phyloP scores from a whole-genome alignment of 148 eudicot genomes.

The Persicaria maculosa region DNA sequence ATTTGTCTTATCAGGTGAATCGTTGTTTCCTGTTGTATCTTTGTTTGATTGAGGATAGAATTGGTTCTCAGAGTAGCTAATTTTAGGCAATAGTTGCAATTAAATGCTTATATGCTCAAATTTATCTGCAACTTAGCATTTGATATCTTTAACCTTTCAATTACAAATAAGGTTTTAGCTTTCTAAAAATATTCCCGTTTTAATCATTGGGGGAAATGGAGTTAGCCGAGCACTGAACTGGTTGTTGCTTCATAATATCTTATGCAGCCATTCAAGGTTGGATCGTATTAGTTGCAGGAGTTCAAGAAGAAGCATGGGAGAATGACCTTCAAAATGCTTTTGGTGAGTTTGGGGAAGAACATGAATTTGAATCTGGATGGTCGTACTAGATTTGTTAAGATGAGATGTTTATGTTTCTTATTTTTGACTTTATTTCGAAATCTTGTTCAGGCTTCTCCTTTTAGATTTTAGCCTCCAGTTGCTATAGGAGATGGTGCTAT shows the following conservation, averaged over 20 bases:
- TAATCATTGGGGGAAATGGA: background rate
- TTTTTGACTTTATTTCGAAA: too few species aligned
- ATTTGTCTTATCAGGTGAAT: too few species aligned
- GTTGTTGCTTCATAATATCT: background rate
- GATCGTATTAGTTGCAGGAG: conserved; percentile 78
- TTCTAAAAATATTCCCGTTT: background rate
- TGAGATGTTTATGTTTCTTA: too few species aligned
- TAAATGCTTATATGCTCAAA: background rate
- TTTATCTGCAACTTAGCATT: background rate
- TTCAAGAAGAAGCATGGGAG: conserved; percentile 90
- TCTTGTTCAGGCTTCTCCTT: too few species aligned
- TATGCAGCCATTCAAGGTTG: conserved; percentile 92
- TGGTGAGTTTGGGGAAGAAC: conserved; percentile 81
- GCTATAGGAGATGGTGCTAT: too few species aligned
- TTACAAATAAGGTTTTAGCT: background rate
- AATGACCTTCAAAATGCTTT: conserved; percentile 72
- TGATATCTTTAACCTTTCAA: background rate
- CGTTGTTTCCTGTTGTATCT: background rate
- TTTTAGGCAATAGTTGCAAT: background rate
- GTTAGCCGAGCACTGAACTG: background rate
- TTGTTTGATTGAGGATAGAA: background rate
- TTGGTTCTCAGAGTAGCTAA: background rate
- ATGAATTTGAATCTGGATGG: conserved; percentile 91
- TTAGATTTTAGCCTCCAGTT: too few species aligned
- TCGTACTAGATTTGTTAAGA: conserved; percentile 93